phyloP scores from a whole-genome alignment of 192 early-diverging fungal species.

The Umbelopsis ramanniana region DNA sequence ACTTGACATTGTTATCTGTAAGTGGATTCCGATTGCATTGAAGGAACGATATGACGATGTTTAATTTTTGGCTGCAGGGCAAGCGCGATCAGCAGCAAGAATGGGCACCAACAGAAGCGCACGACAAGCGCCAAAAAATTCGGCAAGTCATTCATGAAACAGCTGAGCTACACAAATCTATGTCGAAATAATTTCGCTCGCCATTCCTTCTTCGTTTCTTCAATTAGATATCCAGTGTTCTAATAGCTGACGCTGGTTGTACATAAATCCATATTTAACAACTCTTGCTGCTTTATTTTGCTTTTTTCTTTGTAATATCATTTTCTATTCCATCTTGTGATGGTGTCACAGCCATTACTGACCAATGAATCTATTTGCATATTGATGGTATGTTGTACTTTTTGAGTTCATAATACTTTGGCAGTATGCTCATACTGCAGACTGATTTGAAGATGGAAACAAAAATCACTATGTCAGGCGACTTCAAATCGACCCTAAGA shows the following conservation, averaged over 20 bases:
- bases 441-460: conserved; percentile 52
- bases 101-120: conserved; percentile 15
- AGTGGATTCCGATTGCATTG: neutral
- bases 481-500: conserved; percentile 42
- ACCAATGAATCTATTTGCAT: neutral
- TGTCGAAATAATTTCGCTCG: neutral
- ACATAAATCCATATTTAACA: neutral
- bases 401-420: conserved; percentile 45
- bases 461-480: conserved; percentile 48
- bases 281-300: neutral
- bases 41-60: neutral
- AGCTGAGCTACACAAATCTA: neutral
- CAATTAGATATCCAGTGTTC: neutral
- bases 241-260: neutral
- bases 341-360: neutral
- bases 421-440: conserved; percentile 47
- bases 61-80: neutral
- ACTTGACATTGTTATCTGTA: conserved; percentile 1
- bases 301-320: neutral
- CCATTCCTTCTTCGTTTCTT: neutral
- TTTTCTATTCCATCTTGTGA: neutral
- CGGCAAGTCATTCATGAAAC: conserved; percentile 9
- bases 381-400: conserved; percentile 46
- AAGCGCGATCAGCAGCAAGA: conserved; percentile 8
- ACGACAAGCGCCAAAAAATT: conserved; percentile 16